Percentiles rank a stretch among this genome's conserved stretches.
Evolutionary conservation across 257 asterid species (phyloP).

Genomic region (Salvia splendens): DNA sequence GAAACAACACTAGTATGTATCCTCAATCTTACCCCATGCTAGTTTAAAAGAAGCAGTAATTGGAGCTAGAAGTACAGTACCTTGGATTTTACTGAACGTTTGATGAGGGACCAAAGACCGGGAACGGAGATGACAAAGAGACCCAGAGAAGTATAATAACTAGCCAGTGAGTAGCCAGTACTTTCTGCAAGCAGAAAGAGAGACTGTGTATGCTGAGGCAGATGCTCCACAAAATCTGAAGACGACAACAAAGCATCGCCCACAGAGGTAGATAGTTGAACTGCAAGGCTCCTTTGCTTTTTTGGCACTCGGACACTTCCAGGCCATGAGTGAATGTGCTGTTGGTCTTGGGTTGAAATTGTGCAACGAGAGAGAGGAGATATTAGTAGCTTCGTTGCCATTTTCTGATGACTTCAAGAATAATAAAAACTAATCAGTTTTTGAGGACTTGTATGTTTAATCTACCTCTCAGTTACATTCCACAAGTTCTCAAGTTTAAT

Average conservation of each 20-base stretch:
- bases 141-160: slow-evolving; percentile 95
- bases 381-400: slow-evolving; percentile 54
- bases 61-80: slow-evolving; percentile 33
- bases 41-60: background rate
- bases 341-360: slow-evolving; percentile 35
- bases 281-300: slow-evolving; percentile 37
- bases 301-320: slow-evolving; percentile 24
- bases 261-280: slow-evolving; percentile 37
- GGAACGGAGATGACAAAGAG: slow-evolving; percentile 94
- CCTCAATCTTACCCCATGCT: background rate
- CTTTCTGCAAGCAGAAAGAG: slow-evolving; percentile 64
- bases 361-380: slow-evolving; percentile 48
- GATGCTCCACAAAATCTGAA: slow-evolving; percentile 41
- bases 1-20: background rate
- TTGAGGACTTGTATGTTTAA: background rate
- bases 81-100: slow-evolving; percentile 97
- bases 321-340: slow-evolving; percentile 37
- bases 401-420: slow-evolving; percentile 32
- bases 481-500: background rate
- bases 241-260: slow-evolving; percentile 38
- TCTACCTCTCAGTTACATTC: background rate
- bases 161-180: slow-evolving; percentile 77
- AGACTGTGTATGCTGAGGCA: slow-evolving; percentile 48
- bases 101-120: slow-evolving; percentile 97
- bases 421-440: slow-evolving; percentile 17